A percentile compares a stretch with the other conserved stretches of the same genome.
Conservation (phyloP, 192 early-diverging fungal genomes). For the Linnemannia zychae region DNA sequence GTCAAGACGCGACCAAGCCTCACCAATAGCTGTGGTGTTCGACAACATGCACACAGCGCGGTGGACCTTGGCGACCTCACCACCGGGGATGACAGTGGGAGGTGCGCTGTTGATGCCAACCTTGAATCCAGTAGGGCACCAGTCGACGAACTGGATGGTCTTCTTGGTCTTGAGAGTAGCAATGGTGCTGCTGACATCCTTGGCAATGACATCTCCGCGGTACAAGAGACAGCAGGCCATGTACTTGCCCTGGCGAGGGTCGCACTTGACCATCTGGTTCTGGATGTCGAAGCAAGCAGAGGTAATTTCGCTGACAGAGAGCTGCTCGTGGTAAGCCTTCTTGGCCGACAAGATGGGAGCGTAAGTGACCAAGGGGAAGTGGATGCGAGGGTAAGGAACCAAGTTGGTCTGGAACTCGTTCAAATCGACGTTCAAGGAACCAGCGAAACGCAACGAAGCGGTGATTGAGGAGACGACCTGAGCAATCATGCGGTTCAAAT, state of each 20-base stretch:
- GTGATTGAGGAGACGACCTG: slow-evolving; percentile 99
- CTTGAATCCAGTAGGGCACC: slow-evolving; percentile 99
- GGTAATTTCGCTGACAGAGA: slow-evolving; percentile 96
- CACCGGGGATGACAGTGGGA: slow-evolving; percentile 72
- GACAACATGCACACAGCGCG: slow-evolving; percentile 98
- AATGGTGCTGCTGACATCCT: slow-evolving; percentile 95
- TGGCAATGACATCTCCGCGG: slow-evolving; percentile 99
- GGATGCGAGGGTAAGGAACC: slow-evolving; percentile 99
- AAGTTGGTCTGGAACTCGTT: slow-evolving; percentile 99
- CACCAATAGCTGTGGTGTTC: slow-evolving; percentile 99
- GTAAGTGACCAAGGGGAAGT: slow-evolving; percentile 98
- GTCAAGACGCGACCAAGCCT: slow-evolving; percentile 99
- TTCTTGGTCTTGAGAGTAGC: slow-evolving; percentile 93
- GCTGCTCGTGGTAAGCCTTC: slow-evolving; percentile 98
- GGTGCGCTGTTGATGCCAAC: slow-evolving; percentile 98
- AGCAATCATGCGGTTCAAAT: slow-evolving; percentile 97
- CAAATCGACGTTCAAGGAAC: slow-evolving; percentile 98
- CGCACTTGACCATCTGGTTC: slow-evolving; percentile 99
- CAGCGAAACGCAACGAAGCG: slow-evolving; percentile 98
- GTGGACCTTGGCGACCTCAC: slow-evolving; percentile 95
- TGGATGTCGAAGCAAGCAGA: slow-evolving; percentile 96
- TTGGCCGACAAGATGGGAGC: slow-evolving; percentile 94
- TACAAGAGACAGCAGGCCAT: slow-evolving; percentile 99
- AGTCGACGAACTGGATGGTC: slow-evolving; percentile 98
- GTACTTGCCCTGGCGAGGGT: slow-evolving; percentile 98